A percentile compares a stretch with the other conserved stretches of the same genome.
phyloP scores from a whole-genome alignment of 305 asterid species.

The Fraxinus floribunda region DNA sequence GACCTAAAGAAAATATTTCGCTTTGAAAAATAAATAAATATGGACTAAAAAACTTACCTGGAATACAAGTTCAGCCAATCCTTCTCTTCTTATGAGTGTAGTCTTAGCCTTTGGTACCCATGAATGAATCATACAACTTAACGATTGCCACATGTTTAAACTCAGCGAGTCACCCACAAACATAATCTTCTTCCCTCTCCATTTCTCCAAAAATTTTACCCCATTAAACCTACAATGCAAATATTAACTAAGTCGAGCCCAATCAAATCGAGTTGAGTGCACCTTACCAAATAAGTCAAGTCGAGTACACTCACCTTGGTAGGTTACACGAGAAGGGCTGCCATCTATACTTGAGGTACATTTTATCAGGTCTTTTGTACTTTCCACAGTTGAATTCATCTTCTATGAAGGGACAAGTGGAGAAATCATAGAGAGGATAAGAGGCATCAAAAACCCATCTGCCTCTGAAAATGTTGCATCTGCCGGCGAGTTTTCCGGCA shows the following conservation, averaged over 20 bases:
- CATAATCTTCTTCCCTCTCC: slow-evolving; percentile 19
- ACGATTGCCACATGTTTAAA: slow-evolving; percentile 14
- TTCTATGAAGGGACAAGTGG: slow-evolving; percentile 7
- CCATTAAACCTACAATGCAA: slow-evolving; percentile 12
- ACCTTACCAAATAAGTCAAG: neutral
- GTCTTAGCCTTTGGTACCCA: slow-evolving; percentile 6
- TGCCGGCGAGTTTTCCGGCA: neutral
- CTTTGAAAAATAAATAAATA: neutral
- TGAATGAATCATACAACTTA: slow-evolving; percentile 11
- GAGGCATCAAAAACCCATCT: slow-evolving; percentile 9
- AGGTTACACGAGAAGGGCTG: slow-evolving; percentile 4
- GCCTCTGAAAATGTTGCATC: slow-evolving; percentile 3
- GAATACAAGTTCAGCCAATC: slow-evolving; percentile 53
- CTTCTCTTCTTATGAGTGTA: slow-evolving; percentile 20
- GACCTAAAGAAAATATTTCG: neutral
- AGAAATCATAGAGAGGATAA: slow-evolving; percentile 9
- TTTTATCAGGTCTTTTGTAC: slow-evolving; percentile 3
- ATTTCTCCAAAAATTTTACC: neutral
- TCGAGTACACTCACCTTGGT: neutral
- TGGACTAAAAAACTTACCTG: slow-evolving; percentile 40
- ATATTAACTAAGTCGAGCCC: neutral
- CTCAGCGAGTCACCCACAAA: slow-evolving; percentile 18
- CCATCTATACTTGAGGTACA: slow-evolving; percentile 12
- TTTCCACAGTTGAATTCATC: slow-evolving; percentile 11
- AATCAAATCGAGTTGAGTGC: neutral